Base-by-base conservation (phyloP, 768 basidiomycete genomes). In the Cyclocybe aegerita region DNA sequence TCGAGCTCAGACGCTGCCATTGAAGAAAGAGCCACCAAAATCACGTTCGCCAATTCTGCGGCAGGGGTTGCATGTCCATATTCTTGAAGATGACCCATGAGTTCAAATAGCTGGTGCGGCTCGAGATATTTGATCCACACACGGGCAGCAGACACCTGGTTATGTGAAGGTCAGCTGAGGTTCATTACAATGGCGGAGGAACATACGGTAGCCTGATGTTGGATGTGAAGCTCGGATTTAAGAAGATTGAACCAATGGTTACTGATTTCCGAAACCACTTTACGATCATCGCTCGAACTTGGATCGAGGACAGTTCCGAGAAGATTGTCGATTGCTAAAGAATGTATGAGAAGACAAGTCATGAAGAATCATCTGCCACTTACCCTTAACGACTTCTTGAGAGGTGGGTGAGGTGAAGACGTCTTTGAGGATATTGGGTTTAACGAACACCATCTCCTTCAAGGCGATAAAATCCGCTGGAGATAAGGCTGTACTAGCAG, bases 91-190 rank as follows among this genome's bases (percentile, higher is more conserved):
- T 65, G 49, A 55, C 81, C 77, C 9, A 90, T 58, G 5, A 80
- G 65, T 4, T 63, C 54, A 3, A 81, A 65, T 2, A 83, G 60
- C 11, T 74, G 73, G 2, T 66, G 56, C 2, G 65, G 58, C 4
- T 69, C 61, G 57, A 86, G 74, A 57, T 78, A 86, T 36, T 69
- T 72, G 38, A 86, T 68, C 88, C 88, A 91, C 10, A 77, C 52
- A 2, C 66, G 56, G 3, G 68, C 65, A 43, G 58, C 49, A 39
- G 48, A 42, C 57, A 45, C 66, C 76, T 57, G 17, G 39, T 36
- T 12, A 30, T 30, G 23, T 42, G n/a, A 39, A 48, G 29, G n/a
- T 43, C 23, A 23, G 23, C 23, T 23, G 3, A 23, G 23, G 23
- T 23, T 0, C 23, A 23, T 23, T 23, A 23, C 5, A 23, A 23